Percentiles rank a stretch among this genome's conserved stretches.
phyloP scores from a whole-genome alignment of 139 green algal species.

The Diplosphaera chodatii region DNA sequence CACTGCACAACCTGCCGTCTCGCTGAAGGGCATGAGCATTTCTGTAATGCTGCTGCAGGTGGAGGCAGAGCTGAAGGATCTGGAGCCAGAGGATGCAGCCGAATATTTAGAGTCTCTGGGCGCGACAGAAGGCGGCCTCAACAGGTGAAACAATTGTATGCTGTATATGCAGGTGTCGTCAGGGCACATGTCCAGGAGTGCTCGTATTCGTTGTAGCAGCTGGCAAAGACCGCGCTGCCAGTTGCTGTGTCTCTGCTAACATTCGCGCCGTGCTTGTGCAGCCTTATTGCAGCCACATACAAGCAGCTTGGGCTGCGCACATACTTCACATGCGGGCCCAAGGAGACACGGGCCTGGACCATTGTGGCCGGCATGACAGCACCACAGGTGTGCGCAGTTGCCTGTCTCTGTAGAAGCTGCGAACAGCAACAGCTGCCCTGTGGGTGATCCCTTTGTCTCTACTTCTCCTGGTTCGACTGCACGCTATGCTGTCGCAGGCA shows the following conservation, averaged over 20 bases:
- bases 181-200: no score
- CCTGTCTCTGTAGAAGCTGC: no score
- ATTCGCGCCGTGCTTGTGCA: not conserved
- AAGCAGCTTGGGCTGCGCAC: constrained; percentile 84
- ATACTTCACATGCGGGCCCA: constrained; percentile 96
- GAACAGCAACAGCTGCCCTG: no score
- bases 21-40: constrained; percentile 1
- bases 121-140: constrained; percentile 74
- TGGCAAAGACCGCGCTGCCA: no score
- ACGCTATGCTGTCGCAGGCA: constrained; percentile 61
- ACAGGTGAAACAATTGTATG: not conserved
- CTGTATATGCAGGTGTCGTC: no score
- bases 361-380: constrained; percentile 77
- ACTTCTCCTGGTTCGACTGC: no score
- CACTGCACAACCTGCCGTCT: no score
- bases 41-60: constrained; percentile 46
- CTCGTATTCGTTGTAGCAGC: no score
- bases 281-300: constrained; percentile 69
- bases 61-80: constrained; percentile 88
- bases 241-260: no score
- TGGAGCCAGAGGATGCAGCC: constrained; percentile 72
- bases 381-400: constrained; percentile 33
- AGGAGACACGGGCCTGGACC: constrained; percentile 93
- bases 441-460: no score
- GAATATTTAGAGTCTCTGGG: constrained; percentile 88